These are phyloP conservation scores for Trametes punicea DNA, from an alignment of 768 basidiomycete genomes.

Conservation along the genomic window DNA sequence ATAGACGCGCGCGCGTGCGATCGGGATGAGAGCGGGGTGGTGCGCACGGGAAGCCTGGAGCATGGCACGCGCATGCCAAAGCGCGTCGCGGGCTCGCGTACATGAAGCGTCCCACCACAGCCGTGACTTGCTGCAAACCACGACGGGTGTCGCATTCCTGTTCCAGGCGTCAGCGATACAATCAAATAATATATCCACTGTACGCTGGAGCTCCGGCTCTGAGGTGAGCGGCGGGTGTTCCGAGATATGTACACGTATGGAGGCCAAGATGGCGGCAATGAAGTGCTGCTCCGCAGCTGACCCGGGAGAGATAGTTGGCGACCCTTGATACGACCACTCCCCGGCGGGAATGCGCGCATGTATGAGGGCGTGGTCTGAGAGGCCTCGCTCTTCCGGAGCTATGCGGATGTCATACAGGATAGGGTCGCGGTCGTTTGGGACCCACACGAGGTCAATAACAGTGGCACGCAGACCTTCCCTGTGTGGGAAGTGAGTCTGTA, in stretches of 20 bases:
- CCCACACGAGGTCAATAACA: neutral
- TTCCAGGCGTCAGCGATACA: neutral
- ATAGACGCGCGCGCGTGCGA: neutral
- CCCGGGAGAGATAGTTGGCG: neutral
- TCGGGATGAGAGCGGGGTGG: neutral
- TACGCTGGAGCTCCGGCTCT: neutral
- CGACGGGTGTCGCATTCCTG: neutral
- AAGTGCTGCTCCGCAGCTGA: neutral
- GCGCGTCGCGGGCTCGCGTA: neutral
- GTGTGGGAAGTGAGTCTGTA: neutral
- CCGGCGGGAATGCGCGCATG: neutral
- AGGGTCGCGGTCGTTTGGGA: neutral
- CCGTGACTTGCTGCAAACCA: neutral
- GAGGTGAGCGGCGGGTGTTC: neutral
- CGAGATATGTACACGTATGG: neutral
- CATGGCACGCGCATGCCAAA: neutral
- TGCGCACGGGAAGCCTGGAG: neutral
- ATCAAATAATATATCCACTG: neutral
- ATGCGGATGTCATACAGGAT: neutral
- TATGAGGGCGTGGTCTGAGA: neutral
- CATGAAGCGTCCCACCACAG: conserved; percentile 1
- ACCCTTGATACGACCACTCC: neutral
- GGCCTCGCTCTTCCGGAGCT: neutral
- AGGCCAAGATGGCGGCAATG: neutral
- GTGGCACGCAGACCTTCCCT: neutral